phyloP scores from a whole-genome alignment of 2,329 filamentous ascomycete species.

The Penicillium sp. region DNA sequence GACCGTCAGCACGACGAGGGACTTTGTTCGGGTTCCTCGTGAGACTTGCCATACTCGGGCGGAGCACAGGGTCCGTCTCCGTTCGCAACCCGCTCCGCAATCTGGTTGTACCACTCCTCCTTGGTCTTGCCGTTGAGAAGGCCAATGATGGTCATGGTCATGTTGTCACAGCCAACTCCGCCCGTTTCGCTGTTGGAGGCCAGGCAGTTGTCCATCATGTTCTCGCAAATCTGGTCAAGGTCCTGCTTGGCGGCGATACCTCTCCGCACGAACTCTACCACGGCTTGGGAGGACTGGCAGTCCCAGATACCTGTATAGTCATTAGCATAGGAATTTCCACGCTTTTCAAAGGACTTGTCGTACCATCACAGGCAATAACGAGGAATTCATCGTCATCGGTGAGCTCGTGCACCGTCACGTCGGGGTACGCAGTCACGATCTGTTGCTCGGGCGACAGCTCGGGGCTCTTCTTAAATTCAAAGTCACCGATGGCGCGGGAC shows the following conservation, averaged over 20 bases:
- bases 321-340: conserved; percentile 1
- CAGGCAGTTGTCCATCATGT: conserved; percentile 99
- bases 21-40: conserved; percentile 39
- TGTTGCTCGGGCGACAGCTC: conserved; percentile 96
- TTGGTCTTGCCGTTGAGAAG: conserved; percentile 87
- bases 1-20: conserved; percentile 42
- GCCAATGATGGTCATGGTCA: conserved; percentile 93
- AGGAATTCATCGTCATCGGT: conserved; percentile 93
- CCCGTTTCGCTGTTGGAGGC: conserved; percentile 97
- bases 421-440: conserved; percentile 94
- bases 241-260: conserved; percentile 96
- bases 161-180: conserved; percentile 97
- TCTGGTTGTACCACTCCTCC: conserved; percentile 97
- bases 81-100: conserved; percentile 87
- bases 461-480: conserved; percentile 99
- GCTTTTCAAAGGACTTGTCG: conserved; percentile 30
- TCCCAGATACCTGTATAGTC: conserved; percentile 86
- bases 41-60: conserved; percentile 94
- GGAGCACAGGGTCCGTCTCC: conserved; percentile 97
- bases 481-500: conserved; percentile 95
- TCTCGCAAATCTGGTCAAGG: conserved; percentile 91
- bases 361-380: conserved; percentile 88
- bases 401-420: conserved; percentile 86
- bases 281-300: conserved; percentile 96
- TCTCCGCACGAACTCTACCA: conserved; percentile 92